Evolutionary conservation across 805 yeast genomes (phyloP).

Genomic region (Candida jianshihensis): DNA sequence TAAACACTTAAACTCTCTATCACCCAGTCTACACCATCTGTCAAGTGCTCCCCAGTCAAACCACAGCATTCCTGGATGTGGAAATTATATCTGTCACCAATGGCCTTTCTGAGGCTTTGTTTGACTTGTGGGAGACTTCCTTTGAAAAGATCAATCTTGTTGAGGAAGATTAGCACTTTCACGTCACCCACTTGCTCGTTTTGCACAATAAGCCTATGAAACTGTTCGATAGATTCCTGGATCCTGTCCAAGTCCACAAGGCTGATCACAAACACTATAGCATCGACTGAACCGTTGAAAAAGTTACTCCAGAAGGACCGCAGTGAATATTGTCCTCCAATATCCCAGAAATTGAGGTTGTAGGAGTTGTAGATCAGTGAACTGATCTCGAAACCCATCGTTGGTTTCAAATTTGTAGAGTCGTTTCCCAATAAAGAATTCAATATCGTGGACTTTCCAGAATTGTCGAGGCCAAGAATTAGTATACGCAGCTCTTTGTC

Average conservation of each 20-base stretch:
- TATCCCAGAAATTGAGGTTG: conserved; percentile 67
- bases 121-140: conserved; percentile 16
- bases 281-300: conserved; percentile 64
- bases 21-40: not conserved
- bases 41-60: not conserved
- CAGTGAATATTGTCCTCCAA: conserved; percentile 83
- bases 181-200: conserved; percentile 61
- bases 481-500: conserved; percentile 72
- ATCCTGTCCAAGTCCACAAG: conserved; percentile 51
- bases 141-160: conserved; percentile 60
- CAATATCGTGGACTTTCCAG: conserved; percentile 87
- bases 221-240: conserved; percentile 57
- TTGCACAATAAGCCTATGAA: conserved; percentile 44
- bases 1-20: not conserved
- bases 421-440: conserved; percentile 46
- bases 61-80: not conserved
- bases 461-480: conserved; percentile 79
- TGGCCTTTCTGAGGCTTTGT: conserved; percentile 6
- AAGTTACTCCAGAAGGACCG: conserved; percentile 92
- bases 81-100: conserved; percentile 6
- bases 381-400: conserved; percentile 83
- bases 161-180: conserved; percentile 59
- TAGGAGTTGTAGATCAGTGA: conserved; percentile 37
- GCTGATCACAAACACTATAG: conserved; percentile 84
- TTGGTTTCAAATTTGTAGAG: conserved; percentile 61